Evolutionary conservation across 1,139 yeast genomes (phyloP).

Genomic region (Pichia sp.): DNA sequence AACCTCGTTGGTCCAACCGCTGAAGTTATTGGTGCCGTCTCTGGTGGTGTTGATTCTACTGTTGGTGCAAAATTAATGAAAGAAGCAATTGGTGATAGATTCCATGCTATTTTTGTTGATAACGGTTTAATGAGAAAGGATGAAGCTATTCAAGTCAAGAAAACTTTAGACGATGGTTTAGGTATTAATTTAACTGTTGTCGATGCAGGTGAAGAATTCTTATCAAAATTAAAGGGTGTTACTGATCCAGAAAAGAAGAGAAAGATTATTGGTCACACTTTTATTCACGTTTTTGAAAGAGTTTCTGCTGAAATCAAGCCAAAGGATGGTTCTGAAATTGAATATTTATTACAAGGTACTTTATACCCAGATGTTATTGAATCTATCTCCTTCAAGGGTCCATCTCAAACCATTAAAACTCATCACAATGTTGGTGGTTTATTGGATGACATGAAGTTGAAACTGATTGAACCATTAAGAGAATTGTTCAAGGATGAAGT

Average conservation of each 20-base stretch:
- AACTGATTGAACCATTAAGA: slow-evolving; percentile 95
- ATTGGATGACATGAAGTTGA: slow-evolving; percentile 95
- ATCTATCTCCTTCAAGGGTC: slow-evolving; percentile 98
- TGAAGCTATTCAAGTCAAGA: slow-evolving; percentile 83
- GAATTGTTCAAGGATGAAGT: slow-evolving; percentile 99
- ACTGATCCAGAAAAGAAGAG: slow-evolving; percentile 99
- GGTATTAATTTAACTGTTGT: slow-evolving; percentile 93
- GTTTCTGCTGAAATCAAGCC: slow-evolving; percentile 93
- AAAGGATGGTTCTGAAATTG: slow-evolving; percentile 82
- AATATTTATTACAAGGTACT: slow-evolving; percentile 93
- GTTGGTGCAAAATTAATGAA: slow-evolving; percentile 98
- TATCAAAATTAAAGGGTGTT: slow-evolving; percentile 80
- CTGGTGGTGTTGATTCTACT: slow-evolving; percentile 99
- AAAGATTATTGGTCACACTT: slow-evolving; percentile 96
- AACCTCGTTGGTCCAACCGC: slow-evolving; percentile 93
- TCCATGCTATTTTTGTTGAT: slow-evolving; percentile 97
- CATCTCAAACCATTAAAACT: slow-evolving; percentile 97
- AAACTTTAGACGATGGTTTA: slow-evolving; percentile 83
- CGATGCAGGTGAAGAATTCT: slow-evolving; percentile 88
- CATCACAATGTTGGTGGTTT: slow-evolving; percentile 99
- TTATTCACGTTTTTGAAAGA: slow-evolving; percentile 93
- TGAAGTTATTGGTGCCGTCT: slow-evolving; percentile 98
- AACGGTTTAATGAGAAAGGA: slow-evolving; percentile 95
- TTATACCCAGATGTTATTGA: slow-evolving; percentile 98
- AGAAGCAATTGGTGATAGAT: slow-evolving; percentile 97